Conservation (phyloP, 192 early-diverging fungal genomes). For the Dissophora ornata region DNA sequence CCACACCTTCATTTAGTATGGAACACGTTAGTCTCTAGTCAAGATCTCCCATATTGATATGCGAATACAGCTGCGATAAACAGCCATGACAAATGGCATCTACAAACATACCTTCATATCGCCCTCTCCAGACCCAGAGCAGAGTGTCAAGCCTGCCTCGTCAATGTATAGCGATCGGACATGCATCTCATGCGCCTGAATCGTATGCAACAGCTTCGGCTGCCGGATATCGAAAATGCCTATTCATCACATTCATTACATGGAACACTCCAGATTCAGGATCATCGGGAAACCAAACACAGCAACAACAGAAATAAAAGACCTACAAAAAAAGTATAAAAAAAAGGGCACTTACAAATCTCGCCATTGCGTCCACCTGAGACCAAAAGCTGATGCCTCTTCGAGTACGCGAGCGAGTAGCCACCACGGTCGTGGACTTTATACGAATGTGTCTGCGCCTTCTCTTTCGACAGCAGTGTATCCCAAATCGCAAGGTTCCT, state of each 20-base stretch:
- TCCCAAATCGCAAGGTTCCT: conserved; percentile 85
- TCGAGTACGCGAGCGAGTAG: conserved; percentile 72
- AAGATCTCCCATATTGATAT: no score
- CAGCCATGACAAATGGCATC: neutral
- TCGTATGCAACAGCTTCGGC: conserved; percentile 70
- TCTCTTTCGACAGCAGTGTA: conserved; percentile 73
- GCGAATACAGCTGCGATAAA: no score
- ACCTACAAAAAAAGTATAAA: no score
- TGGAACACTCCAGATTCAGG: no score
- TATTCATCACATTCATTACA: no score
- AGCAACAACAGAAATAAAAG: no score
- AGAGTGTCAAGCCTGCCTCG: conserved; percentile 62
- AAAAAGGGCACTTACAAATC: conserved; percentile 75
- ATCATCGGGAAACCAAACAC: no score
- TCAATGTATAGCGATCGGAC: conserved; percentile 75
- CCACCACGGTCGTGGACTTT: conserved; percentile 58
- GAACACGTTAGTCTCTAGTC: no score
- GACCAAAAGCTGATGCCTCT: conserved; percentile 70
- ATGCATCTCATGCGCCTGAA: conserved; percentile 74
- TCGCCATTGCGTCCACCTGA: conserved; percentile 82
- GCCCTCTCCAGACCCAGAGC: conserved; percentile 77
- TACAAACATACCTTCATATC: conserved; percentile 67
- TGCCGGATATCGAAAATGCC: conserved; percentile 80
- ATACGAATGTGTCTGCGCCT: conserved; percentile 55
- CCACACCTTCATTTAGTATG: conserved; percentile 67